Base-by-base conservation (phyloP, 768 basidiomycete species). In the Hygrophorus pudorinus region DNA sequence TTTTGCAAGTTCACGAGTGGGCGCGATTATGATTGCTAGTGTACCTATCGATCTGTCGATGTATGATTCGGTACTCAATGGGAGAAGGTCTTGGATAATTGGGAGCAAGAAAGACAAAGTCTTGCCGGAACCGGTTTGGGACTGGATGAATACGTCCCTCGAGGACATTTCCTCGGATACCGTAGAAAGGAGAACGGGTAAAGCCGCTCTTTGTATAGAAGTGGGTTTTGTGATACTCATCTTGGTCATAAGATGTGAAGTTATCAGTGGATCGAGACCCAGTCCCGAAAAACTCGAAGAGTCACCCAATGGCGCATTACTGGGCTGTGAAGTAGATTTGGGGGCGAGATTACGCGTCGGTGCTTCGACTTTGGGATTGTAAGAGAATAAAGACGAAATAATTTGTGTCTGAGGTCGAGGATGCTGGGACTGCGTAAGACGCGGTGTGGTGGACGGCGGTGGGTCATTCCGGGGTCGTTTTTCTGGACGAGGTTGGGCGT, bases 71-170 rank as follows among this genome's bases (percentile, higher is more conserved):
- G 81, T 78, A 45, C 88, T 85, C 40, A 97, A 72, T 1, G 91
- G 89, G 29, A 98, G 75, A 42, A 98, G 82, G 60, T 94, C 91
- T 50, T 97, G 89, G 35, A 98, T 76, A 60, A 98, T 90, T 20
- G 94, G 94, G 9, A 98, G 77, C 17, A 98, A 76, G 67, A 87
- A 98, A 2, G 92, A 77, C 17, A 97, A 66, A 0, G 93, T 97
- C 65, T 97, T 98, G 57, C 94, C 94, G 0, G 93, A 97, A 44
- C 94, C 94, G 7, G 94, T 97, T 59, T 97, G 92, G 10, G 91
- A 88, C 61, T 96, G 93, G 45, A 97, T 87, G 61, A 96, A 93
- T 11, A 86, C 76, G 61, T 94, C 91, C 47, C 85, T 71, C 39
- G 66, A 65, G 38, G 53, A 49, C 48, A 62, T 64, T 49, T 59